These are phyloP conservation scores for Calonectria hongkongensis DNA, from an alignment of 2,329 filamentous ascomycete species.

Conservation along the genomic window DNA sequence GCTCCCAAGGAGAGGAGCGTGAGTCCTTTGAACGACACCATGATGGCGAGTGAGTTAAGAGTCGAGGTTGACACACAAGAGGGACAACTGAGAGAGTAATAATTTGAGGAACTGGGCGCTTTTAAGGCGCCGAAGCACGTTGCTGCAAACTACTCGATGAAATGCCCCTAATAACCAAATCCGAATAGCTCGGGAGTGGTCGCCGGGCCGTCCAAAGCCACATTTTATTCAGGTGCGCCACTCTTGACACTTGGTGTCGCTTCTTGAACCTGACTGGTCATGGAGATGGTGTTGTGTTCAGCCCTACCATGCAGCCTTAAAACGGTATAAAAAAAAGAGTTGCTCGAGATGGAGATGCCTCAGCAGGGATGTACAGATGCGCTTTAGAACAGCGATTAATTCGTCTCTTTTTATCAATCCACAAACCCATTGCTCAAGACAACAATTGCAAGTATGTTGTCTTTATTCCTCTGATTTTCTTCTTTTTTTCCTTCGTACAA, in stretches of 20 bases:
- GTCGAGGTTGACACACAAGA: neutral
- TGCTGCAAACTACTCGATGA: neutral
- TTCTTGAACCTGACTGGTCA: neutral
- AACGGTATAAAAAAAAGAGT: no score
- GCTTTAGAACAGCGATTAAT: neutral
- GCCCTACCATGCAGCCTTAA: neutral
- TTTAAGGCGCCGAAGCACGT: neutral
- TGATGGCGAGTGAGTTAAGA: neutral
- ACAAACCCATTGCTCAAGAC: neutral
- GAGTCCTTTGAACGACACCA: neutral
- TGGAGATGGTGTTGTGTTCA: neutral
- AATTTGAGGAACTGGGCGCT: neutral
- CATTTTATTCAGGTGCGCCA: neutral
- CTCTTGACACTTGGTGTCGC: neutral
- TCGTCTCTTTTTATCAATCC: neutral
- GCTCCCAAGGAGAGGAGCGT: neutral
- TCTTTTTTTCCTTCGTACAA: neutral
- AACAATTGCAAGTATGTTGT: neutral
- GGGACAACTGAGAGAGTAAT: neutral
- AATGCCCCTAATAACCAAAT: neutral
- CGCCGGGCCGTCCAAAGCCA: neutral
- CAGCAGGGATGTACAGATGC: neutral
- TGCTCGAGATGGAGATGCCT: neutral
- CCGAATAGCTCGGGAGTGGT: neutral
- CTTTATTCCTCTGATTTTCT: neutral